A percentile compares a stretch with the other conserved stretches of the same genome.
Conservation (phyloP, 1,284 basidiomycete species). For the Sporisorium reilianum region DNA sequence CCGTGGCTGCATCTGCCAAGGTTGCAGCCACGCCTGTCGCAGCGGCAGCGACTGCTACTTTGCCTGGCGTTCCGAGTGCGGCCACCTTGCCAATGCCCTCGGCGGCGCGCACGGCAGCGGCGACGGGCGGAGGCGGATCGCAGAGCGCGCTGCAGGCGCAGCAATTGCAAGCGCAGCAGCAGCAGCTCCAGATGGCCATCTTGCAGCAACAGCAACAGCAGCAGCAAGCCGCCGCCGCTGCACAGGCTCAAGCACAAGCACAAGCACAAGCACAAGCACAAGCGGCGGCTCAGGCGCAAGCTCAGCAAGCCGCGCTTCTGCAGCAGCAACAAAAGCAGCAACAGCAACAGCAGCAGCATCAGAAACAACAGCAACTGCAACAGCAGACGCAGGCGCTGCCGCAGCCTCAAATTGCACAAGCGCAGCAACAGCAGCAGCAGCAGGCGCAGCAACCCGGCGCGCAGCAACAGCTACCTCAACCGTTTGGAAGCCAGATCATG, state of each 20-base stretch:
- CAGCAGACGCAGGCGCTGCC: conserved; percentile 33
- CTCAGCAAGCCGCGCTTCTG: conserved; percentile 47
- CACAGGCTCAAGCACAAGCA: conserved; percentile 37
- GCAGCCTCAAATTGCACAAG: conserved; percentile 45
- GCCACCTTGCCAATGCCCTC: conserved; percentile 37
- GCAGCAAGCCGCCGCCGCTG: conserved; percentile 39
- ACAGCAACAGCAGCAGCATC: conserved; percentile 52
- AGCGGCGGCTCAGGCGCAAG: conserved; percentile 45
- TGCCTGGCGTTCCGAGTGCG: conserved; percentile 30
- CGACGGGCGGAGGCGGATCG: conserved; percentile 36
- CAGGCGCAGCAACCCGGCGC: conserved; percentile 24
- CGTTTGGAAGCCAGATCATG: conserved; percentile 45
- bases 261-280: conserved; percentile 18
- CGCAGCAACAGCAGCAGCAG: conserved; percentile 34
- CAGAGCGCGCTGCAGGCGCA: conserved; percentile 43
- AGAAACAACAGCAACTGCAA: conserved; percentile 31
- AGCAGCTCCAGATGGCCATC: conserved; percentile 47
- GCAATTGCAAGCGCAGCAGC: conserved; percentile 41
- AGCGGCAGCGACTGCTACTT: conserved; percentile 27
- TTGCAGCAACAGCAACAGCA: conserved; percentile 49
- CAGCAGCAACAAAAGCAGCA: conserved; percentile 58
- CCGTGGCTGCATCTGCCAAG: conserved; percentile 28
- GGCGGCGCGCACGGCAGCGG: conserved; percentile 38
- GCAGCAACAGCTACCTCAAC: conserved; percentile 42
- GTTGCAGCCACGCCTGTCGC: conserved; percentile 17